Percentiles rank a stretch among this genome's conserved stretches.
Evolutionary conservation across 176 grass and related monocot species (phyloP).

Genomic region (Lolium rigidum): DNA sequence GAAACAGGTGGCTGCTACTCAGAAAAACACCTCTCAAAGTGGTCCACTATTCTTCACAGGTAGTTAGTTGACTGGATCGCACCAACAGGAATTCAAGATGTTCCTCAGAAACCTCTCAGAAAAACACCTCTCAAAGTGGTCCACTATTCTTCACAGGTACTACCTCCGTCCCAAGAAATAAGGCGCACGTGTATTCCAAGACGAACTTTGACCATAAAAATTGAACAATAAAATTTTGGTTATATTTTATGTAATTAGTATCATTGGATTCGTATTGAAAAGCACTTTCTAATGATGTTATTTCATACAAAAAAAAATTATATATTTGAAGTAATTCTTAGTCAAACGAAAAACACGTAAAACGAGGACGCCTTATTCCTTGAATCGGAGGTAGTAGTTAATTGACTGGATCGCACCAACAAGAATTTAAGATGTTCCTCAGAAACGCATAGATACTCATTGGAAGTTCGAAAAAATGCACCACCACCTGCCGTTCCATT

Average conservation of each 20-base stretch:
- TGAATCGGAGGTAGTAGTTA: neutral
- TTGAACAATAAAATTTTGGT: too few species aligned
- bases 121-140: neutral
- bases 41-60: conserved; percentile 12
- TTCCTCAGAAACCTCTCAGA: neutral
- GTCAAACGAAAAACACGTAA: too few species aligned
- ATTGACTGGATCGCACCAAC: neutral
- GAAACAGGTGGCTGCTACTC: neutral
- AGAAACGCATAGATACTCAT: conserved; percentile 14
- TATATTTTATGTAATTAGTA: too few species aligned
- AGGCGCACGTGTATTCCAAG: too few species aligned
- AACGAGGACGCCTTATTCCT: too few species aligned
- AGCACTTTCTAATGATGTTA: too few species aligned
- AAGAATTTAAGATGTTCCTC: neutral
- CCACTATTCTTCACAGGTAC: conserved; percentile 5
- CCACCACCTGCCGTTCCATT: neutral
- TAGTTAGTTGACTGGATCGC: neutral
- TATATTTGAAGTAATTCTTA: too few species aligned
- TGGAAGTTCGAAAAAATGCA: neutral
- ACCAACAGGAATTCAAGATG: neutral
- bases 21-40: neutral
- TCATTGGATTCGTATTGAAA: too few species aligned
- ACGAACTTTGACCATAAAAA: too few species aligned
- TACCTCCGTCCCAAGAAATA: too few species aligned
- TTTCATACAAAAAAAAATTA: too few species aligned